Base-by-base conservation (phyloP, 768 basidiomycete species). In the Pleurotus cornucopiae region DNA sequence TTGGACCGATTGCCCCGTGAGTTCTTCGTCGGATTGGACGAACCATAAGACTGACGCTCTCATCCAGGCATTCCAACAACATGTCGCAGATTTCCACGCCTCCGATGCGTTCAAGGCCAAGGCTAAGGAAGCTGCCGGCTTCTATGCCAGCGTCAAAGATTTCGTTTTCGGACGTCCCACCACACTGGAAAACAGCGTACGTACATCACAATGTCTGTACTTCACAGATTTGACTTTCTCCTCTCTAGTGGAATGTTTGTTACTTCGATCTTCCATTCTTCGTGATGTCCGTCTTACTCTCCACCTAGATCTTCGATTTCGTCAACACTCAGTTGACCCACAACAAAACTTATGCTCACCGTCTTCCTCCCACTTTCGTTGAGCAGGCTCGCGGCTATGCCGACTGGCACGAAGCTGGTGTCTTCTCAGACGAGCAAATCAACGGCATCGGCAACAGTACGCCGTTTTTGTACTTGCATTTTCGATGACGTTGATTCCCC, bases 311-410 rank as follows among this genome's bases (percentile, higher is more conserved):
- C 63, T 88, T 76, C 70, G 89, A 92, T 71, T 93, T 79, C 70
- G 74, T 94, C 66, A 84, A 84, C 74, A 80, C 88, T 14, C 76
- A 91, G 66, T 76, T 88, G 61, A 78, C 76, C 49, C 88, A 95
- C 78, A 93, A 94, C 79, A 83, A 82, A 73, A 87, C 87, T 25
- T 94, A 85, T 60, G 85, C 86, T 2, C 79, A 84, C 71, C 83
- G 86, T 61, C 84, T 93, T 41, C 88, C 89, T n/a, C 88, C 88
- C n/a, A 84, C 79, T 11, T 78, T 85, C 68, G 66, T 88, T 58
- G 84, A 89, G 61, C 89, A 89, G 67, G 86, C 88, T 38, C 87
- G 83, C 49, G 78, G 76, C 58, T 80, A 85, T 59, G 92, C 90
- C 14, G 76, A 94, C 75, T 89, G 78, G 77, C 91, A 93, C 70